Conservation (phyloP, 2,329 filamentous ascomycete species). For the Seiridium unicorne region DNA sequence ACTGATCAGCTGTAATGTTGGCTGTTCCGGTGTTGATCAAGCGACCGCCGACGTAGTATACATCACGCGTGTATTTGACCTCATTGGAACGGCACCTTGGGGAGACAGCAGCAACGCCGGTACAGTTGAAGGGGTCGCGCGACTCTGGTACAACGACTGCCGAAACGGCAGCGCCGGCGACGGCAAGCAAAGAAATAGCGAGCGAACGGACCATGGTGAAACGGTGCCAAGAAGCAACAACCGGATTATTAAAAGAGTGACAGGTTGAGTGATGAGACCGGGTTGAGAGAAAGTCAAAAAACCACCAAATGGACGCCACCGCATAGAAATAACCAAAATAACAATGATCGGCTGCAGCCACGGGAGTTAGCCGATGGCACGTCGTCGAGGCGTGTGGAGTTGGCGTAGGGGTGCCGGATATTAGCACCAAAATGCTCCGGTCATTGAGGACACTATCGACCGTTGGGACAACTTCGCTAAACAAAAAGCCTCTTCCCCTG, state of each 20-base stretch:
- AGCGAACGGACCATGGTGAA: constrained; percentile 3
- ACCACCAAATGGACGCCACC: not conserved
- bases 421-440: not conserved
- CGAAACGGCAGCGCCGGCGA: not conserved
- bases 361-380: not conserved
- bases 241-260: not conserved
- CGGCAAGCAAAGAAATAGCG: constrained; percentile 1
- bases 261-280: not conserved
- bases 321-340: not conserved
- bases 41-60: constrained; percentile 28
- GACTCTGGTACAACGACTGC: not conserved
- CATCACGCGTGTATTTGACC: constrained; percentile 16
- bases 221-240: not conserved
- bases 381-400: not conserved
- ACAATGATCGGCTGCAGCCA: not conserved
- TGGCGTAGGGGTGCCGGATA: not conserved
- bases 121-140: constrained; percentile 4
- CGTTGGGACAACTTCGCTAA: not conserved
- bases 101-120: constrained; percentile 9
- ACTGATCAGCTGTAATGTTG: constrained; percentile 21
- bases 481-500: too few species aligned
- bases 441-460: not conserved
- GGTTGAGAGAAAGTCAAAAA: not conserved
- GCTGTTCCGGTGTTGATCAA: constrained; percentile 19
- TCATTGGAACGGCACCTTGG: constrained; percentile 9